Percentiles rank a stretch among this genome's conserved stretches.
Conservation (phyloP, 148 eudicot genomes). For the Camellia sinensis region DNA sequence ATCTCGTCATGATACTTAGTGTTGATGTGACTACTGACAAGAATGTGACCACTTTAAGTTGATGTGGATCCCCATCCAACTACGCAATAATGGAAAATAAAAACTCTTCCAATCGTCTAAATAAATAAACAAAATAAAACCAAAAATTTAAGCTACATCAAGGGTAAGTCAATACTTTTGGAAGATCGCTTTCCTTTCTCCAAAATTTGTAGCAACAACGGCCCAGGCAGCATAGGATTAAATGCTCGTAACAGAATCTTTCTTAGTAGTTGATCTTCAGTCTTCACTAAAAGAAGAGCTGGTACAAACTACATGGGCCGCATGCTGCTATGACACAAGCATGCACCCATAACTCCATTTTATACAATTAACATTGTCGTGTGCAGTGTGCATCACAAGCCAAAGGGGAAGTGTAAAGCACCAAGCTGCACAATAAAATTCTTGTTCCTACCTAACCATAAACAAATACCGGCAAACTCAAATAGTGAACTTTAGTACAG, state of each 20-base stretch:
- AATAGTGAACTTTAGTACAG: background rate
- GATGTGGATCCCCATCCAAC: background rate
- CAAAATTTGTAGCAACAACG: conserved; percentile 2
- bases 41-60: background rate
- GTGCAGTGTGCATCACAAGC: background rate
- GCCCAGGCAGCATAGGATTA: background rate
- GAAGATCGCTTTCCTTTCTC: background rate
- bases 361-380: background rate
- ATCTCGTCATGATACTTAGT: background rate
- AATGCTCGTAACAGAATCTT: background rate
- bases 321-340: background rate
- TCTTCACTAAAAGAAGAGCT: background rate
- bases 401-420: too few relatives aligned
- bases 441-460: background rate
- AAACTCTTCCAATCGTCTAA: background rate
- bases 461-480: conserved; percentile 1
- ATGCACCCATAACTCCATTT: background rate
- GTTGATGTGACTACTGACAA: background rate
- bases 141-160: background rate
- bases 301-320: background rate
- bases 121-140: background rate
- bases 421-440: background rate
- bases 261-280: background rate
- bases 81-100: background rate
- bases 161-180: background rate